Conservation (phyloP, 768 basidiomycete species). For the Kondoa subrosea region DNA sequence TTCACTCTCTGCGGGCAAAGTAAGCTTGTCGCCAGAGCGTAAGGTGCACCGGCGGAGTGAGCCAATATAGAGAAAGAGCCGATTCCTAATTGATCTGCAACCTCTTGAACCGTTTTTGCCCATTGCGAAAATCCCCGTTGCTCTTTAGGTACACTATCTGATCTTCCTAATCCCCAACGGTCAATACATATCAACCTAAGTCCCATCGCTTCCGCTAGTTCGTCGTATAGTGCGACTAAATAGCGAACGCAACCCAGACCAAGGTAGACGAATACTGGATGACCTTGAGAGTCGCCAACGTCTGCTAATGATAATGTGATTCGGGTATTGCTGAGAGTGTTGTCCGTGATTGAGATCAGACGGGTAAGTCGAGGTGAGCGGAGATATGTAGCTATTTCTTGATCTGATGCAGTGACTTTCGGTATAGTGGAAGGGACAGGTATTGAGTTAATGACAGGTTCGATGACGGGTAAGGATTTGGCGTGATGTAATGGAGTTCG, state of each 20-base stretch:
- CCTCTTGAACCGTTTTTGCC: conserved; percentile 76
- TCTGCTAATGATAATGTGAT: conserved; percentile 53
- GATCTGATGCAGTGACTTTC: conserved; percentile 3
- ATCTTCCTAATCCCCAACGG: conserved; percentile 87
- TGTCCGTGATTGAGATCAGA: conserved; percentile 47
- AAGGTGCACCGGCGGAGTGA: conserved; percentile 88
- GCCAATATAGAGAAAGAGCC: conserved; percentile 75
- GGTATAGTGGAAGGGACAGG: not conserved
- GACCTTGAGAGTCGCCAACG: conserved; percentile 65
- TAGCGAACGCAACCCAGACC: conserved; percentile 88
- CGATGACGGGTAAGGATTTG: not conserved
- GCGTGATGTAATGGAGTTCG: not conserved
- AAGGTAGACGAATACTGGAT: conserved; percentile 77
- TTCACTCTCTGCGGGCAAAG: conserved; percentile 54
- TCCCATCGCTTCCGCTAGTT: conserved; percentile 75
- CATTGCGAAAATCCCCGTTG: conserved; percentile 71
- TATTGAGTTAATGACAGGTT: too few species aligned
- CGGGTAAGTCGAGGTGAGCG: conserved; percentile 73
- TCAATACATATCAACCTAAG: conserved; percentile 86
- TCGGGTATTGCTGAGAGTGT: conserved; percentile 54
- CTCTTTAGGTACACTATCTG: conserved; percentile 45
- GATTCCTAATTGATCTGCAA: conserved; percentile 63
- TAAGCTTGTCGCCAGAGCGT: conserved; percentile 73
- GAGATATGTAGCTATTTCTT: conserved; percentile 54
- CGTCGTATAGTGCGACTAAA: conserved; percentile 86